Percentiles rank a stretch among this genome's conserved stretches.
Conservation (phyloP, 805 yeast species). For the Tetrapisispora fleetii region DNA sequence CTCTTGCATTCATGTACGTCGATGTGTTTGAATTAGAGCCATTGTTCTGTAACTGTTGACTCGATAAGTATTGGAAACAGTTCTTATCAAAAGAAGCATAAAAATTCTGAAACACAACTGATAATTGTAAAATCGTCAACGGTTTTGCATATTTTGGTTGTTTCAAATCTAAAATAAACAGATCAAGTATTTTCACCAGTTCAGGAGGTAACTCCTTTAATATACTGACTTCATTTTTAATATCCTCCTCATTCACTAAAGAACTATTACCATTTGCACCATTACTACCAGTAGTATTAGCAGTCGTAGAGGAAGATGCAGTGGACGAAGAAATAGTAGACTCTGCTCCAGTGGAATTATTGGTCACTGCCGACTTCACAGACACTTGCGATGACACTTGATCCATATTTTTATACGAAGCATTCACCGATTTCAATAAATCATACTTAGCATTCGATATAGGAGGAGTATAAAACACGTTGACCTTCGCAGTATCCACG, state of each 20-base stretch:
- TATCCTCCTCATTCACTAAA: slow-evolving; percentile 16
- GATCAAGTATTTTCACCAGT: slow-evolving; percentile 18
- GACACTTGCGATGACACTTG: neutral
- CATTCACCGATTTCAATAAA: slow-evolving; percentile 18
- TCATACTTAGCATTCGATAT: slow-evolving; percentile 22
- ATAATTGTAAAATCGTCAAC: slow-evolving; percentile 20
- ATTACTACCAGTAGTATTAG: neutral
- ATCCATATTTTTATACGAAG: slow-evolving; percentile 10
- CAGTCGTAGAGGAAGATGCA: neutral
- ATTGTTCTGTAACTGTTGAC: neutral
- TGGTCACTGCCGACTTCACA: neutral
- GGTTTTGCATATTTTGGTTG: slow-evolving; percentile 29
- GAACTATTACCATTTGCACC: neutral
- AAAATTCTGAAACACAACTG: slow-evolving; percentile 25
- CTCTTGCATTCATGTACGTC: slow-evolving; percentile 20
- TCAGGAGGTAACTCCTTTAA: slow-evolving; percentile 21
- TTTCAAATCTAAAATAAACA: slow-evolving; percentile 25
- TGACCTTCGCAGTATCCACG: neutral
- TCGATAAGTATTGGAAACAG: slow-evolving; percentile 19
- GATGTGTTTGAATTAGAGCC: neutral
- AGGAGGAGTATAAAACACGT: slow-evolving; percentile 25
- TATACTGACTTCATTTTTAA: slow-evolving; percentile 12
- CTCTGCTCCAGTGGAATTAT: neutral
- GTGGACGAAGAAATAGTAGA: neutral
- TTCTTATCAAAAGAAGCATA: slow-evolving; percentile 25